phyloP scores from a whole-genome alignment of 2,329 filamentous ascomycete genomes.

The Xylariaceae sp. region DNA sequence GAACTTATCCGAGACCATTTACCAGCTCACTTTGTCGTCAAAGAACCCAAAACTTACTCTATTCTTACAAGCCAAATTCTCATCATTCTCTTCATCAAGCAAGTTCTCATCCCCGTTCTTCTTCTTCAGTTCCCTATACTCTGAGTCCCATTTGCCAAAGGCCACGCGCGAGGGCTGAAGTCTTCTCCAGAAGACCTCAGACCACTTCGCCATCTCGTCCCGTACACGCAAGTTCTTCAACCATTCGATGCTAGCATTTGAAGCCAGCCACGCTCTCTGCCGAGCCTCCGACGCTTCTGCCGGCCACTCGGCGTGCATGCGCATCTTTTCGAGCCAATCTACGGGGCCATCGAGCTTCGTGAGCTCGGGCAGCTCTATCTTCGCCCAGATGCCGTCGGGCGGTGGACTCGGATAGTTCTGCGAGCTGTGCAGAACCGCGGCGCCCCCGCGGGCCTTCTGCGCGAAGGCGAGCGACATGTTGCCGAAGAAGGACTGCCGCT shows the following conservation, averaged over 20 bases:
- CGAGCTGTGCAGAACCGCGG: slow-evolving; percentile 11
- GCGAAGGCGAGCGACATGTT: slow-evolving; percentile 21
- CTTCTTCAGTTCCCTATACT: too few relatives aligned
- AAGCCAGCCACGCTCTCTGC: neutral
- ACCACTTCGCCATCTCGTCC: neutral
- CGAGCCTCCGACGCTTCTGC: neutral
- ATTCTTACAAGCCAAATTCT: too few relatives aligned
- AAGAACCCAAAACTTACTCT: too few relatives aligned
- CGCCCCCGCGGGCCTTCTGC: slow-evolving; percentile 2
- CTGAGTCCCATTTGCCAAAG: too few relatives aligned
- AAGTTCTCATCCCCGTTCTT: too few relatives aligned
- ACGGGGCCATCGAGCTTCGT: neutral
- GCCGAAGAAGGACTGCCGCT: slow-evolving; percentile 14
- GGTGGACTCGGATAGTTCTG: slow-evolving; percentile 4
- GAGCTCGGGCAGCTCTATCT: slow-evolving; percentile 13
- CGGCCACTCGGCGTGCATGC: too few relatives aligned
- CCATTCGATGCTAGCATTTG: neutral
- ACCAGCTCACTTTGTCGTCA: too few relatives aligned
- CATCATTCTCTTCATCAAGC: too few relatives aligned
- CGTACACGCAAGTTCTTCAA: neutral
- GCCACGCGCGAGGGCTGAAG: too few relatives aligned
- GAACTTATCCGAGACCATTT: too few relatives aligned
- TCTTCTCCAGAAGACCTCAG: too few relatives aligned
- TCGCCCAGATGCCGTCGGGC: slow-evolving; percentile 12
- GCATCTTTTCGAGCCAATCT: too few relatives aligned